Conservation (phyloP, 306 rosid genomes). For the Cucumis cinereus region DNA sequence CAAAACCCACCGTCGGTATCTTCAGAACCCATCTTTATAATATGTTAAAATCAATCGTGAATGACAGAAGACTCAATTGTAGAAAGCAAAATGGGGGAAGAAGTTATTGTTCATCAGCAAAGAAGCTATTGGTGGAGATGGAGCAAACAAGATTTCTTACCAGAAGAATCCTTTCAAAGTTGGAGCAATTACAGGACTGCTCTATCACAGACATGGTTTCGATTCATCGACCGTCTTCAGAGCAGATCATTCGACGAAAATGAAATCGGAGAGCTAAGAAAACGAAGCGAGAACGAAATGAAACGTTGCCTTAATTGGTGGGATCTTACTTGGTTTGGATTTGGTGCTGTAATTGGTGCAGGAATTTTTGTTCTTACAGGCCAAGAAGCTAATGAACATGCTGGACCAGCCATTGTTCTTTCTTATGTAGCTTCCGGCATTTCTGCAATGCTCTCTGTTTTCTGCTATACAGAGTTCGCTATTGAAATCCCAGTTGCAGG, state of each 20-base stretch:
- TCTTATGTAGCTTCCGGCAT: constrained; percentile 61
- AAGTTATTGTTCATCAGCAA: constrained; percentile 12
- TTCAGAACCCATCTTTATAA: neutral
- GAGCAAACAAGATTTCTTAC: constrained; percentile 63
- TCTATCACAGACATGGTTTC: constrained; percentile 32
- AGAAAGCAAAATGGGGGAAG: constrained; percentile 3
- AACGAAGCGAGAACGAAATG: constrained; percentile 42
- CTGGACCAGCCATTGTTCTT: constrained; percentile 63
- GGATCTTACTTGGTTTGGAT: constrained; percentile 78
- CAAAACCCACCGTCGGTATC: neutral
- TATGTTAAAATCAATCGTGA: neutral
- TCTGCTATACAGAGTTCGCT: constrained; percentile 71
- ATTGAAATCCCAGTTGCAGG: constrained; percentile 71
- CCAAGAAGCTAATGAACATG: constrained; percentile 34
- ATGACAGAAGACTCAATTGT: neutral
- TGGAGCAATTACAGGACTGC: constrained; percentile 42
- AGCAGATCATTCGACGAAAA: constrained; percentile 43
- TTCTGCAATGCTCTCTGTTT: constrained; percentile 76
- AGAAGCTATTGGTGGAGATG: constrained; percentile 76
- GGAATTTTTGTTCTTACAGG: constrained; percentile 79
- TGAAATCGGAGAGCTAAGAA: constrained; percentile 32
- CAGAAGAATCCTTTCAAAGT: constrained; percentile 66
- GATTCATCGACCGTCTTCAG: constrained; percentile 53
- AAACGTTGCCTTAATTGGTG: constrained; percentile 51
- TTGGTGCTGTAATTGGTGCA: constrained; percentile 64